phyloP scores from a whole-genome alignment of 371 early-diverging fungal genomes.

The Haplosporangium sp. region DNA sequence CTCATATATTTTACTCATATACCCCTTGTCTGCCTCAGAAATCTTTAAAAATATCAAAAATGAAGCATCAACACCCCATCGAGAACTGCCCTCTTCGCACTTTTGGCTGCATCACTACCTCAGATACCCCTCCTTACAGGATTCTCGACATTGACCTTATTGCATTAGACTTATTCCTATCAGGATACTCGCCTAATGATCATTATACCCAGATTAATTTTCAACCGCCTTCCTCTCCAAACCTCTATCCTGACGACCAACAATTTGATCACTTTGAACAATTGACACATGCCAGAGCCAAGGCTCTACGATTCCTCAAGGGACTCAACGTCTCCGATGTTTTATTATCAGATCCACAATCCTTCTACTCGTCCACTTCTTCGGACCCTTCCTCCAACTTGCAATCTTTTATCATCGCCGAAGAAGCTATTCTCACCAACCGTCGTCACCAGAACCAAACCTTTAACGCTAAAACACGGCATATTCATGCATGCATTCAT shows the following conservation, averaged over 20 bases:
- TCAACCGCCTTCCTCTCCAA: slow-evolving; percentile 4
- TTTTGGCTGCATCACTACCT: slow-evolving; percentile 34
- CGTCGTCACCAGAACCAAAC: not conserved
- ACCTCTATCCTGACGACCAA: slow-evolving; percentile 3
- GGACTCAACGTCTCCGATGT: slow-evolving; percentile 28
- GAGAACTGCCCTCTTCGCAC: slow-evolving; percentile 29
- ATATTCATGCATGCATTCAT: slow-evolving; percentile 32
- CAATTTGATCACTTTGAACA: slow-evolving; percentile 11
- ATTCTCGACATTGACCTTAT: slow-evolving; percentile 31
- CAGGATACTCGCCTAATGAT: slow-evolving; percentile 4
- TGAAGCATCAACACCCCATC: slow-evolving; percentile 20
- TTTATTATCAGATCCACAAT: slow-evolving; percentile 17
- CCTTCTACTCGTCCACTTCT: not conserved
- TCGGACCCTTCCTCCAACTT: slow-evolving; percentile 1
- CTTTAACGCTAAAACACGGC: slow-evolving; percentile 10
- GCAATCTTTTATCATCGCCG: slow-evolving; percentile 19
- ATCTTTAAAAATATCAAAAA: not conserved
- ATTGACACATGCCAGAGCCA: slow-evolving; percentile 5
- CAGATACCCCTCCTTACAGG: slow-evolving; percentile 18
- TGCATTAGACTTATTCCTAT: slow-evolving; percentile 32
- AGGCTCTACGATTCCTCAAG: slow-evolving; percentile 20
- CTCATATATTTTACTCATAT: not conserved
- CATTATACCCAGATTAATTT: not conserved
- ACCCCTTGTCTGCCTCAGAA: too few relatives aligned
- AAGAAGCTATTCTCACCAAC: slow-evolving; percentile 26